phyloP scores from a whole-genome alignment of 108 stramenopile genomes.

The Epipyxis sp. region DNA sequence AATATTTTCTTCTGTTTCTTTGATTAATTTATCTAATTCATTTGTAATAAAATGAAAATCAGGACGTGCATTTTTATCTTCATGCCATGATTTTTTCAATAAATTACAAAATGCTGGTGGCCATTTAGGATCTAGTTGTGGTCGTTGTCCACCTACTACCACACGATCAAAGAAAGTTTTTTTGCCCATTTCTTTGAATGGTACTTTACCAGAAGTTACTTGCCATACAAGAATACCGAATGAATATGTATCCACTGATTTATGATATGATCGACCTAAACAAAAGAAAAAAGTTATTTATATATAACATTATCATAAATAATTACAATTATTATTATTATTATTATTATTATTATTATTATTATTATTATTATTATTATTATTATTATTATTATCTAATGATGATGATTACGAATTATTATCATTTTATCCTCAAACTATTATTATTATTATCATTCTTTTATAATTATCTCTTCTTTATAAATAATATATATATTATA shows the following conservation, averaged over 20 bases:
- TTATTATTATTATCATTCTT: too few relatives aligned
- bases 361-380: too few relatives aligned
- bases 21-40: not conserved
- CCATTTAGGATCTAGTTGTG: not conserved
- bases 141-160: not conserved
- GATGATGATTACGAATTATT: too few relatives aligned
- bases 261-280: not conserved
- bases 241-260: slow-evolving; percentile 25
- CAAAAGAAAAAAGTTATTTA: too few relatives aligned
- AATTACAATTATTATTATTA: too few relatives aligned
- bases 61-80: not conserved
- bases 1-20: not conserved
- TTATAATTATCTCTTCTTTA: too few relatives aligned
- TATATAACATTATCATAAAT: too few relatives aligned
- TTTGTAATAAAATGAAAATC: not conserved
- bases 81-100: slow-evolving; percentile 16
- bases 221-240: slow-evolving; percentile 34
- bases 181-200: slow-evolving; percentile 7
- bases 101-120: not conserved
- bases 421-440: too few relatives aligned
- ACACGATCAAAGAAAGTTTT: slow-evolving; percentile 4
- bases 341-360: too few relatives aligned
- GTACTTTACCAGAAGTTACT: not conserved
- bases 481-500: too few relatives aligned
- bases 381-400: too few relatives aligned